Percentiles rank a stretch among this genome's conserved stretches.
Conservation (phyloP, 306 rosid species). For the Cucurbita argyrosperma region DNA sequence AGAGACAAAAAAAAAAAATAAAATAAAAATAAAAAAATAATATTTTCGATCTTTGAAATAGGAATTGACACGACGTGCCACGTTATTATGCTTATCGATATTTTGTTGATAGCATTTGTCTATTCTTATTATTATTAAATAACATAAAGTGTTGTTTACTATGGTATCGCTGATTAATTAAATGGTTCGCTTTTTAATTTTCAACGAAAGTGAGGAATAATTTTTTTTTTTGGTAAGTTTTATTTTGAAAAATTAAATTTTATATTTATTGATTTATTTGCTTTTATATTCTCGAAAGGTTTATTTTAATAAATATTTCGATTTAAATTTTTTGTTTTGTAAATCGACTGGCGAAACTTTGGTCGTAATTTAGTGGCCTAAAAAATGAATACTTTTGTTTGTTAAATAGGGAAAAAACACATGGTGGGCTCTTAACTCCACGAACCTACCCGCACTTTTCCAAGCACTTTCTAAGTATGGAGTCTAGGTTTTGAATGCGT, state of each 20-base stretch:
- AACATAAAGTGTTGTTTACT: not conserved
- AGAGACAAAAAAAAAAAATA: not conserved
- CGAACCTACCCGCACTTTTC: too few species aligned
- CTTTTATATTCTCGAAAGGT: too few species aligned
- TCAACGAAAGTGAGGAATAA: not conserved
- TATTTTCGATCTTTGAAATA: not conserved
- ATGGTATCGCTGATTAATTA: not conserved
- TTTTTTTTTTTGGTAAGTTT: not conserved
- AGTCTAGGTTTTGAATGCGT: not conserved
- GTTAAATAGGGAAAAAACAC: too few species aligned
- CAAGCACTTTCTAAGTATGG: not conserved
- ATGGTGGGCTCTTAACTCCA: too few species aligned
- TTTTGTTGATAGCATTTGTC: not conserved
- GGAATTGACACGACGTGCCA: not conserved
- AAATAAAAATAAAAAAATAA: too few species aligned
- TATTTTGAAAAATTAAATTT: too few species aligned
- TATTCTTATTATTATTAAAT: not conserved
- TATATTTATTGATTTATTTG: too few species aligned
- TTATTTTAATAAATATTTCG: too few species aligned
- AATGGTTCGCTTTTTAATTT: not conserved
- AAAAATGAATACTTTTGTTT: too few species aligned
- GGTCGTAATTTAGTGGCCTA: too few species aligned
- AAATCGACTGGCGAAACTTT: too few species aligned
- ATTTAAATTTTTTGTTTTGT: too few species aligned
- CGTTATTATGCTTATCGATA: not conserved